A percentile compares a stretch with the other conserved stretches of the same genome.
phyloP scores from a whole-genome alignment of 768 basidiomycete species.

The Hygrocybe coccinea region DNA sequence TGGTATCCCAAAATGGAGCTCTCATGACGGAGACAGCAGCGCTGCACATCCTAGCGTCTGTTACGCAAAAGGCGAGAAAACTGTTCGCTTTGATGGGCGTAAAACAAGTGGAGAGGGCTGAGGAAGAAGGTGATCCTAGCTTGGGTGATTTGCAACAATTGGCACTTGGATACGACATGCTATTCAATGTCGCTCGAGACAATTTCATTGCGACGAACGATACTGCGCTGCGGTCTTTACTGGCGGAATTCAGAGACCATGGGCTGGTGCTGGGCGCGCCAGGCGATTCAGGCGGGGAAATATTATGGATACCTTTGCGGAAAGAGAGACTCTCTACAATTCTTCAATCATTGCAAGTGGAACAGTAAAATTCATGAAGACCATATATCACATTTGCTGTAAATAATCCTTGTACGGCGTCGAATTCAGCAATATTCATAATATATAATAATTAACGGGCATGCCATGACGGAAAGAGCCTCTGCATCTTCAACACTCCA shows the following conservation, averaged over 20 bases:
- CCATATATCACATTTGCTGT: too few species aligned
- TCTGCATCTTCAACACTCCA: too few species aligned
- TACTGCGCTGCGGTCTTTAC: slow-evolving; percentile 70
- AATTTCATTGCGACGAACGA: slow-evolving; percentile 89
- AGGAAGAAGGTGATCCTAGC: slow-evolving; percentile 27
- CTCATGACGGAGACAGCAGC: slow-evolving; percentile 73
- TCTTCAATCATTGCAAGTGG: slow-evolving; percentile 25
- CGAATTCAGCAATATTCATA: too few species aligned
- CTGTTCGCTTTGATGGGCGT: slow-evolving; percentile 69
- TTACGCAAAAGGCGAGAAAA: slow-evolving; percentile 82
- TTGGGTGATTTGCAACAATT: slow-evolving; percentile 46
- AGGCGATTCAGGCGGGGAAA: slow-evolving; percentile 48
- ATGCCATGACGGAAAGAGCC: too few species aligned
- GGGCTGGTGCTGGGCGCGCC: slow-evolving; percentile 61
- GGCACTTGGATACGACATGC: slow-evolving; percentile 57
- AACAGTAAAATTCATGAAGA: too few species aligned
- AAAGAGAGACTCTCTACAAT: slow-evolving; percentile 63
- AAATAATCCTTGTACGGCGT: too few species aligned
- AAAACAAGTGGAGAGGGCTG: slow-evolving; percentile 62
- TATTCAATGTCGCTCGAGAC: slow-evolving; percentile 72
- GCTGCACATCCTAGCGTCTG: slow-evolving; percentile 76
- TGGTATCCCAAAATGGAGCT: slow-evolving; percentile 30
- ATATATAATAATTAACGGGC: too few species aligned
- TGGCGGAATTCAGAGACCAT: slow-evolving; percentile 92
- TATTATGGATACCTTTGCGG: slow-evolving; percentile 83